Base-by-base conservation (phyloP, 2,329 filamentous ascomycete genomes). In the Phaeosphaeriaceae sp. region DNA sequence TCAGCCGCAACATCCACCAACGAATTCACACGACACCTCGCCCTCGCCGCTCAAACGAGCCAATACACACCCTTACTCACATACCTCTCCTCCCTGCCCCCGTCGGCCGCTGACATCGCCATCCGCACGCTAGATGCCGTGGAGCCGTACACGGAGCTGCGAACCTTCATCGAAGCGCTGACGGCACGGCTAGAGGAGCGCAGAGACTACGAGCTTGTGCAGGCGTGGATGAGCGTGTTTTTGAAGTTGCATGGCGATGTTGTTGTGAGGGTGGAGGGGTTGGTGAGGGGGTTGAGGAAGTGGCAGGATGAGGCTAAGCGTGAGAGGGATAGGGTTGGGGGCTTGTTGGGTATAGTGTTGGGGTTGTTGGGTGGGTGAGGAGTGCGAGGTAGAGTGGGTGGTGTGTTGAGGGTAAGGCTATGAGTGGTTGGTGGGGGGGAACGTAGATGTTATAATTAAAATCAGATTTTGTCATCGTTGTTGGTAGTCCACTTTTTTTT, bases 151-250 rank as follows among this genome's bases (percentile, higher is more conserved):
- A 88, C 66, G 49, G 94, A 97, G 73, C 77, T 96, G 15, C 78
- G 87, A 1, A 81, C 86, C 44, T 99, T 99, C 68, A 86, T 97
- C 42, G 74, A 78, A n/a, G 92, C 92, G 1, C 75, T 99, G 47
- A 95, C 90, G 0, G 80, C 78, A 45, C 81, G 88, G 11, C 77
- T 97, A 43, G 75, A 78, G 35, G 79, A 84, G 42, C 85, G 87
- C 56, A 84, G 83, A 39, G 94, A 97, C 72, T 99, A 96, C 73
- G 94, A 99, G 75, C 81, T 99, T 32, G 89, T 91, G 13, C 92
- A 97, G 74, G 91, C 92, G 0, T 99, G 94, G 93, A 97, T 99
- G 92, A 87, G 88, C 2, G 93, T 97, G 1, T 96, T 97, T 66
- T 71, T 99, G 50, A 84, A 87, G 39, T 77, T 96, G 33, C 93